These are phyloP conservation scores for Citrullus mucosospermus DNA, from an alignment of 306 rosid species.

Conservation along the genomic window DNA sequence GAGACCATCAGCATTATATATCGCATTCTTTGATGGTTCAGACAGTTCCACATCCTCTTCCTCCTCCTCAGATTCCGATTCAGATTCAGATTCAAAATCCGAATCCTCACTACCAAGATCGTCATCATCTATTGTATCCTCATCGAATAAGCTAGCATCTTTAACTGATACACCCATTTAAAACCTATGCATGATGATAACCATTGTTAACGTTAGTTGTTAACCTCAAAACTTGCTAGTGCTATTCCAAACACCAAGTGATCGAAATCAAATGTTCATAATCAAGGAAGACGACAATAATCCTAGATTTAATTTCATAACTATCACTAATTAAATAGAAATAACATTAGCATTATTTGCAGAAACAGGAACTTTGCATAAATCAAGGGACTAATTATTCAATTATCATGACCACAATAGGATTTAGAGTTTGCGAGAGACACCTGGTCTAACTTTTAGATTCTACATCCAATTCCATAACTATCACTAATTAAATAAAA, in stretches of 20 bases:
- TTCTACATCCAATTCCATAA: no score
- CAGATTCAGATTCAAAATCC: slow-evolving; percentile 43
- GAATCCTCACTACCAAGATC: slow-evolving; percentile 25
- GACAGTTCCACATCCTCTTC: slow-evolving; percentile 43
- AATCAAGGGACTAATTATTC: no score
- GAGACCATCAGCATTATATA: slow-evolving; percentile 51
- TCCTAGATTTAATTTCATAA: no score
- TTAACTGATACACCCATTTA: slow-evolving; percentile 28
- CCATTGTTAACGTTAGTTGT: background rate
- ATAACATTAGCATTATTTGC: no score
- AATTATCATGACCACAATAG: no score
- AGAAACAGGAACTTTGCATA: no score
- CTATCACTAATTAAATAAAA: no score
- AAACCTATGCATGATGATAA: slow-evolving; percentile 14
- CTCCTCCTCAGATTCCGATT: slow-evolving; percentile 30
- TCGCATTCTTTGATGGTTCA: slow-evolving; percentile 56
- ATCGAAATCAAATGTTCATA: background rate
- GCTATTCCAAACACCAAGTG: background rate
- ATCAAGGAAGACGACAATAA: no score
- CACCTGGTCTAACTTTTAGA: no score
- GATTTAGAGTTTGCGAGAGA: no score
- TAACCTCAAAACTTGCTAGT: background rate
- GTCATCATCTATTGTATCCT: slow-evolving; percentile 10
- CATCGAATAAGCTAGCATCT: slow-evolving; percentile 6
- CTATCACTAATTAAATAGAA: no score